These are phyloP conservation scores for Cyanidium caldarium DNA, from an alignment of 23 red algal genomes.

Conservation along the genomic window DNA sequence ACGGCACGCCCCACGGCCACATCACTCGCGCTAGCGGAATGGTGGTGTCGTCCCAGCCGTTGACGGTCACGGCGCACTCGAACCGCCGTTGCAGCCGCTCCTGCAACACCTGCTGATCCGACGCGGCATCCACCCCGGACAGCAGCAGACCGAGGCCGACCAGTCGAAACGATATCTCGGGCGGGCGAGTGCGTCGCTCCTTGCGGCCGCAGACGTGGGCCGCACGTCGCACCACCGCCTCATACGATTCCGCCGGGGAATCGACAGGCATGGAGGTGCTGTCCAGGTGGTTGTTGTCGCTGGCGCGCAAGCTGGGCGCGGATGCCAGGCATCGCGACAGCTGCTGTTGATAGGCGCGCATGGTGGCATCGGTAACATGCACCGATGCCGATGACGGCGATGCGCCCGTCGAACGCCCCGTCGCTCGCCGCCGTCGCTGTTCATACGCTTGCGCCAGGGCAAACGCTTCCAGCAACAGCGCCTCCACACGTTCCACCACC, in stretches of 20 bases:
- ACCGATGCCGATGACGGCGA: background rate
- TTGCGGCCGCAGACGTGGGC: background rate
- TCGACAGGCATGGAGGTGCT: background rate
- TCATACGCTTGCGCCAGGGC: background rate
- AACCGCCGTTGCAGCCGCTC: slow-evolving; percentile 3
- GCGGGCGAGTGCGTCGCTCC: background rate
- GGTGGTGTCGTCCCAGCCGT: background rate
- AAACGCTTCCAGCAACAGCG: background rate
- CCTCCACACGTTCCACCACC: background rate
- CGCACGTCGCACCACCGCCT: background rate
- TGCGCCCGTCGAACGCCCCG: background rate
- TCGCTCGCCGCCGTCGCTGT: background rate
- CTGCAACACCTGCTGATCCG: background rate
- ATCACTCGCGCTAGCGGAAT: background rate
- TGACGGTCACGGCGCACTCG: background rate
- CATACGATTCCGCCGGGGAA: too few relatives aligned
- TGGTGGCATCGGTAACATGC: background rate
- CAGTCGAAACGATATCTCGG: background rate
- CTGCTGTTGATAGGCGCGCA: background rate
- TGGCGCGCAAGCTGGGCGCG: background rate
- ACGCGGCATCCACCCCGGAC: background rate
- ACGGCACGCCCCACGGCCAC: background rate
- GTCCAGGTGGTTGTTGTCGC: background rate
- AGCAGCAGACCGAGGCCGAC: background rate
- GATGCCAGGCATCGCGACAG: background rate